Evolutionary conservation across 2,329 filamentous ascomycete species (phyloP), one percentile per base, ranked within the genome.

Genomic region (Penicillium digitatum): DNA sequence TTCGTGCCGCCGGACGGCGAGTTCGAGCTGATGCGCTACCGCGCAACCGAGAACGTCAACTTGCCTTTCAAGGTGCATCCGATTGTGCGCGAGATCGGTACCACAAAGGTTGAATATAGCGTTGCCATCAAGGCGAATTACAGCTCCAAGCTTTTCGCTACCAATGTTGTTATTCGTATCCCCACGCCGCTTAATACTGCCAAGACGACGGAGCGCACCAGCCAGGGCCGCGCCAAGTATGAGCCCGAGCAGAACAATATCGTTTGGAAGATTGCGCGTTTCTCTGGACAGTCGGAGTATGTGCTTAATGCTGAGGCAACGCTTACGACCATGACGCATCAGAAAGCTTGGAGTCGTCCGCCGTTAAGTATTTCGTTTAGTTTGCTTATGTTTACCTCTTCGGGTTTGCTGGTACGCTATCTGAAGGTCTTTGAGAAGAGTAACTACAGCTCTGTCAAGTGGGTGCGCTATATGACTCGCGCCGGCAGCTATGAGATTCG

Each of bases 361-460:
- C 94, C 94, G 4, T 78, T 99, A 58, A 96, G 87, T 74, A 78
- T 99, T 74, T 94, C 85, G 74, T 99, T 99, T 70, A 94, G 88
- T 60, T 76, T 99, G 67, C 81, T 99, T 67, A 99, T 99, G 95
- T 99, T 99, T 71, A 99, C 94, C 20, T 96, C 90, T 70, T 95
- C 89, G 0, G 94, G 94, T 0, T 72, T 99, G 69, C 72, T 99
- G 61, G 94, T 99, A 54, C 81, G 95, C 47, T 99, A 99, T 73
- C 77, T 99, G 55, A 99, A 99, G 77, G 94, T 99, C 1, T 99
- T 99, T 78, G 94, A 99, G 79, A 99, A 99, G 85, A 94, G 85
- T 75, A 97, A 97, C 75, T 99, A 99, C 73, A 95, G 89, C 60
- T 96, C 91, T 70, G 94, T 99, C 46, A 99, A 99, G 76, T 99